Evolutionary conservation across 2,329 filamentous ascomycete genomes (phyloP).

Genomic region (Xylaria sp.): DNA sequence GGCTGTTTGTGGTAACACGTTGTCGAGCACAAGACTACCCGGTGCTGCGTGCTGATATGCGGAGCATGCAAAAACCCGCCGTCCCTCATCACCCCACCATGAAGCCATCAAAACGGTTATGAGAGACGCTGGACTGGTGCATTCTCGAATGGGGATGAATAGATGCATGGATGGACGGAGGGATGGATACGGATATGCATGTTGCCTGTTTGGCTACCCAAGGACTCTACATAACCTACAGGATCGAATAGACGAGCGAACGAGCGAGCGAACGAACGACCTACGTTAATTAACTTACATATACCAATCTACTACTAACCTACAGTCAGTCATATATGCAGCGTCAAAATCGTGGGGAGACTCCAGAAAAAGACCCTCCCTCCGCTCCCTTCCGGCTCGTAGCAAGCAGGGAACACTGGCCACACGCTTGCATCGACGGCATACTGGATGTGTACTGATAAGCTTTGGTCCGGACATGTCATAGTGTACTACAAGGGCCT

Average conservation of each 20-base stretch:
- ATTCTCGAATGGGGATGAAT: too few relatives aligned
- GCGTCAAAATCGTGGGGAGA: not conserved
- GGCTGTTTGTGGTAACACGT: not conserved
- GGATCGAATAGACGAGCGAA: not conserved
- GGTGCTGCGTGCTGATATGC: not conserved
- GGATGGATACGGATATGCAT: not conserved
- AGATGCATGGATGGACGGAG: too few relatives aligned
- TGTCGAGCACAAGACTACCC: not conserved
- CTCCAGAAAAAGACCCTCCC: not conserved
- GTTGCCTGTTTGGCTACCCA: not conserved
- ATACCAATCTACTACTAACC: not conserved
- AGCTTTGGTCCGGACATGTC: not conserved
- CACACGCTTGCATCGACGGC: conserved; percentile 4
- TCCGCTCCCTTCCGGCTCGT: not conserved
- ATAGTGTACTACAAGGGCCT: not conserved
- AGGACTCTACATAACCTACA: not conserved
- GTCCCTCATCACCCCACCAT: conserved; percentile 26
- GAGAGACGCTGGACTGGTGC: not conserved
- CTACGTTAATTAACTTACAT: not conserved
- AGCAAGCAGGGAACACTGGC: not conserved
- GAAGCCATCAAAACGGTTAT: conserved; percentile 12
- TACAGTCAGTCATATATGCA: not conserved
- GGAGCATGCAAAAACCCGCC: conserved; percentile 17
- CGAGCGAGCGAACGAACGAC: not conserved
- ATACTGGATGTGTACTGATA: conserved; percentile 2